Conservation (phyloP, 164 flowering plant genomes). For the Vitis labrusca region DNA sequence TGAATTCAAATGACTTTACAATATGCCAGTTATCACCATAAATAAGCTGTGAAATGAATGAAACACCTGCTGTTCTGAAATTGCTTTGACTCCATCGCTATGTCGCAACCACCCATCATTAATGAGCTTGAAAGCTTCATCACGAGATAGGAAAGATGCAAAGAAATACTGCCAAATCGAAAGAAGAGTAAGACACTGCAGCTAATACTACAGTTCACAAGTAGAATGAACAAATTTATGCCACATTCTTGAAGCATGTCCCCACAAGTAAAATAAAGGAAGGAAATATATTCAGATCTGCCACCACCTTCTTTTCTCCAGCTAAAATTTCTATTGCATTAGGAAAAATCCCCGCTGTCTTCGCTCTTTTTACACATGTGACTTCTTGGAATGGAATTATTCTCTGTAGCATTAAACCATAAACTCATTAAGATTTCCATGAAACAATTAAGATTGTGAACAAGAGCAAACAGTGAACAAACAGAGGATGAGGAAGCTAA, state of each 20-base stretch:
- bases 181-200: constrained; percentile 10
- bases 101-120: constrained; percentile 75
- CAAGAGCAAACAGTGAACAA: neutral
- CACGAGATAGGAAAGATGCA: constrained; percentile 92
- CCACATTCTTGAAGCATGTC: neutral
- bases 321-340: constrained; percentile 91
- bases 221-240: neutral
- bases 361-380: constrained; percentile 83
- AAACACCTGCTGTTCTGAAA: constrained; percentile 52
- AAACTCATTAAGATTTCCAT: neutral
- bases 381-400: constrained; percentile 71
- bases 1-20: neutral
- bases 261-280: neutral
- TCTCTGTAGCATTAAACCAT: constrained; percentile 49
- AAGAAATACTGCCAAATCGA: constrained; percentile 74
- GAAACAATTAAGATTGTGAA: neutral
- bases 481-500: neutral
- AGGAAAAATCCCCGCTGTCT: constrained; percentile 90
- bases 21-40: neutral
- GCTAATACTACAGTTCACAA: neutral
- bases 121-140: constrained; percentile 89
- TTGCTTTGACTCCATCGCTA: constrained; percentile 30
- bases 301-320: constrained; percentile 66
- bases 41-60: constrained; percentile 3
- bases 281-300: neutral